Evolutionary conservation across 2,329 filamentous ascomycete species (phyloP).

Genomic region (Xylaria sp.): DNA sequence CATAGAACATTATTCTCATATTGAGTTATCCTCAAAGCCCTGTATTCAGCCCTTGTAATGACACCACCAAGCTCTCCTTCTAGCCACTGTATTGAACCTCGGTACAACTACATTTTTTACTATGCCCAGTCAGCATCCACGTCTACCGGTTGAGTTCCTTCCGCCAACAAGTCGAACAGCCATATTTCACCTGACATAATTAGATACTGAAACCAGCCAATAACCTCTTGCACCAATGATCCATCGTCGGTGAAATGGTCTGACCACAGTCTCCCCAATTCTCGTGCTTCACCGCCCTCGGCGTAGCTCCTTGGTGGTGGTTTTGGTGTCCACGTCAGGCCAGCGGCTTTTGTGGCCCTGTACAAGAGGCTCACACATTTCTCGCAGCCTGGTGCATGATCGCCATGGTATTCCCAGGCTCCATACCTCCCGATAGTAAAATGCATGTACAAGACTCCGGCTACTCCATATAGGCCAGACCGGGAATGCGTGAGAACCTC

Average conservation of each 20-base stretch:
- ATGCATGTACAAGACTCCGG: constrained; percentile 28
- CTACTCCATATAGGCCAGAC: constrained; percentile 31
- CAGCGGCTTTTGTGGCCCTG: constrained; percentile 23
- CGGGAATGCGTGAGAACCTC: constrained; percentile 20
- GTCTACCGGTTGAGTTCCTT: constrained; percentile 30
- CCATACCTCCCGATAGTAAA: constrained; percentile 31
- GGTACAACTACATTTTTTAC: neutral
- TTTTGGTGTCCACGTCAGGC: constrained; percentile 30
- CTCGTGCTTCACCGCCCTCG: constrained; percentile 25
- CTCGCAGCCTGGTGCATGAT: constrained; percentile 23
- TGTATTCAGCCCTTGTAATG: too few relatives aligned
- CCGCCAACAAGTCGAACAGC: constrained; percentile 31
- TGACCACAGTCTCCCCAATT: constrained; percentile 29
- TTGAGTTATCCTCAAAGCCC: too few relatives aligned
- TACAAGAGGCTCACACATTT: constrained; percentile 24
- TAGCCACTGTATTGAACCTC: neutral
- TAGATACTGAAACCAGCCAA: constrained; percentile 35
- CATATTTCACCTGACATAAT: constrained; percentile 32
- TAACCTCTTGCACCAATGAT: constrained; percentile 22
- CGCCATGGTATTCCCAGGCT: constrained; percentile 33
- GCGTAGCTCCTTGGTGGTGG: constrained; percentile 29
- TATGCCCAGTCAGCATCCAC: constrained; percentile 31
- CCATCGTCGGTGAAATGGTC: constrained; percentile 34
- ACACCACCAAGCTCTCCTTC: too few relatives aligned
- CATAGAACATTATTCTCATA: too few relatives aligned